phyloP scores from a whole-genome alignment of 305 asterid genomes.

The Coffea humblotiana region DNA sequence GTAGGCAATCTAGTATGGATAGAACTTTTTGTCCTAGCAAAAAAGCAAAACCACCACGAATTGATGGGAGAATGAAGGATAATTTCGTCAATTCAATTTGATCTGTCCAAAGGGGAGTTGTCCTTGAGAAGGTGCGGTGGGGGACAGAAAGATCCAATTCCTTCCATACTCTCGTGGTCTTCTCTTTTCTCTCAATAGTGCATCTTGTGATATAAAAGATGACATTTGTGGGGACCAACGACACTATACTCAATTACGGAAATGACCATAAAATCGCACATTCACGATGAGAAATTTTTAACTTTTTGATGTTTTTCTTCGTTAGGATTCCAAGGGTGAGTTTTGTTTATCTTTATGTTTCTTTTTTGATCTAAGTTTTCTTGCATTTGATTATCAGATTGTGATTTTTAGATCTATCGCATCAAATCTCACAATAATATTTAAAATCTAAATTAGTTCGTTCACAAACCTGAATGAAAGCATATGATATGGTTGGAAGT shows the following conservation, averaged over 20 bases:
- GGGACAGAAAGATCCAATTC: slow-evolving; percentile 40
- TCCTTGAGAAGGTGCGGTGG: slow-evolving; percentile 10
- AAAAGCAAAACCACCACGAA: background rate
- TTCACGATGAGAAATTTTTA: too few relatives aligned
- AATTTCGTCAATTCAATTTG: slow-evolving; percentile 12
- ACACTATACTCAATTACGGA: slow-evolving; percentile 2
- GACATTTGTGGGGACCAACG: slow-evolving; percentile 26
- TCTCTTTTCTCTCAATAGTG: slow-evolving; percentile 15
- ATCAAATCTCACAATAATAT: too few relatives aligned
- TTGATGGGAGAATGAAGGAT: slow-evolving; percentile 10
- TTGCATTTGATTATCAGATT: too few relatives aligned
- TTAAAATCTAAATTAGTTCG: too few relatives aligned
- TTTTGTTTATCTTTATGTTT: too few relatives aligned
- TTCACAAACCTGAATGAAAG: too few relatives aligned
- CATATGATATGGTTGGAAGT: too few relatives aligned
- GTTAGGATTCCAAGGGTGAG: too few relatives aligned
- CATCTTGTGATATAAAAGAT: slow-evolving; percentile 11
- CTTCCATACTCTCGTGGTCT: slow-evolving; percentile 31
- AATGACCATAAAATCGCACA: background rate
- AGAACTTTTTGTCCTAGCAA: background rate
- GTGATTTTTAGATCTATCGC: too few relatives aligned
- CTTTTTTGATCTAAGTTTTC: too few relatives aligned
- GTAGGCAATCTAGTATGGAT: background rate
- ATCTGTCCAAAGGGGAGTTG: slow-evolving; percentile 17
- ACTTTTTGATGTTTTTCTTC: too few relatives aligned